Conservation (phyloP, 306 rosid species). For the Nissolia schottii region DNA sequence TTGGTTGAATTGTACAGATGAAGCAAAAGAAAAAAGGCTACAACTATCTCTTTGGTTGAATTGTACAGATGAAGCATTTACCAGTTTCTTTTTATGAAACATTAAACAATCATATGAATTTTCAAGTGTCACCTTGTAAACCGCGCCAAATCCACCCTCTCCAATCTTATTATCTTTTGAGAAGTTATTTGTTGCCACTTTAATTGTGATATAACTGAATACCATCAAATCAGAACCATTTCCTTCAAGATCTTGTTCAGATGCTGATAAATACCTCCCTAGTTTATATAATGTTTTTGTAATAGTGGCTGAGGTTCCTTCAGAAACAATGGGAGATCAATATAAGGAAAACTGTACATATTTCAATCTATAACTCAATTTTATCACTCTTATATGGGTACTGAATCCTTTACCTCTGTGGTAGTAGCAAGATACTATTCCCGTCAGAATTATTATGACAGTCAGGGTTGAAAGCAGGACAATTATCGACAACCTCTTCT, state of each 20-base stretch:
- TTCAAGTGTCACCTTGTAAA: constrained; percentile 43
- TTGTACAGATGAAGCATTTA: too few relatives aligned
- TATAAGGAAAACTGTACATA: background rate
- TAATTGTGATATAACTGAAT: constrained; percentile 35
- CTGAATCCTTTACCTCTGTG: constrained; percentile 17
- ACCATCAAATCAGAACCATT: constrained; percentile 31
- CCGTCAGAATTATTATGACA: constrained; percentile 17
- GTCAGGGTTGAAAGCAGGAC: constrained; percentile 24
- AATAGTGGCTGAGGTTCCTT: constrained; percentile 1
- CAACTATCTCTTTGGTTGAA: too few relatives aligned
- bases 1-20: background rate
- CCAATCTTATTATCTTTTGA: constrained; percentile 44
- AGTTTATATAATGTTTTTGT: constrained; percentile 15
- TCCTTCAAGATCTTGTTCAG: constrained; percentile 13
- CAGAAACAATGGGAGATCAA: background rate
- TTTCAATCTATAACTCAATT: background rate
- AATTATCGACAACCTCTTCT: constrained; percentile 19
- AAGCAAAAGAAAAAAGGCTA: too few relatives aligned
- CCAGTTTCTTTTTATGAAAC: too few relatives aligned
- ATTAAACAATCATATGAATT: background rate
- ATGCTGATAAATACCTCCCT: constrained; percentile 9
- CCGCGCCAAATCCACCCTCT: constrained; percentile 52
- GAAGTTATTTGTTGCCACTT: constrained; percentile 48
- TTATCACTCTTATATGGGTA: background rate
- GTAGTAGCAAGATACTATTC: constrained; percentile 22